Percentiles rank a stretch among this genome's conserved stretches.
Conservation (phyloP, 2,329 filamentous ascomycete species). For the Diaporthe ilicicola region DNA sequence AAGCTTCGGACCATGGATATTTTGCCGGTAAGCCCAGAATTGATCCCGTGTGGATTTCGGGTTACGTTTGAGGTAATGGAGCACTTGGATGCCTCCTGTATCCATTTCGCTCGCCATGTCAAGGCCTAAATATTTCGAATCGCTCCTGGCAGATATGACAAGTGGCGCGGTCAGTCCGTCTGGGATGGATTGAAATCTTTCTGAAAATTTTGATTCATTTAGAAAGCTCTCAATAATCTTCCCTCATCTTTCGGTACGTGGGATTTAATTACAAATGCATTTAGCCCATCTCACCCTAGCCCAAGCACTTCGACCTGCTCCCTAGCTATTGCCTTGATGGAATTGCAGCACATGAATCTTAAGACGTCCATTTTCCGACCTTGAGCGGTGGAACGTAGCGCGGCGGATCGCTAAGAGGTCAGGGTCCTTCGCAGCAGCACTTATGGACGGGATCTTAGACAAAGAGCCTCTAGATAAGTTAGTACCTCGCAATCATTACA, state of each 20-base stretch:
- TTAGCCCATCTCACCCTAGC: not conserved
- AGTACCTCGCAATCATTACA: not conserved
- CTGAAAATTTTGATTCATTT: not conserved
- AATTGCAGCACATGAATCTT: not conserved
- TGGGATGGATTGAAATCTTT: too few species aligned
- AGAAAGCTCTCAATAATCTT: not conserved
- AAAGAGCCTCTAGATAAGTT: too few species aligned
- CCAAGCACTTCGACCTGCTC: not conserved
- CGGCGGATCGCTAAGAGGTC: not conserved
- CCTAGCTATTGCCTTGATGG: not conserved
- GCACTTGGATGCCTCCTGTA: not conserved
- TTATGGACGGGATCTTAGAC: not conserved
- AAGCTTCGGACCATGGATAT: not conserved
- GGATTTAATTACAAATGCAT: not conserved
- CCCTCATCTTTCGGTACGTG: not conserved
- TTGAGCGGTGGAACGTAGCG: not conserved
- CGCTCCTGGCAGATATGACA: not conserved
- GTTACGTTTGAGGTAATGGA: not conserved
- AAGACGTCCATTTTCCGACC: not conserved
- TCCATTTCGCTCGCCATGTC: not conserved
- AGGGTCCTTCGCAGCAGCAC: not conserved
- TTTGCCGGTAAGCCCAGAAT: slow-evolving; percentile 4
- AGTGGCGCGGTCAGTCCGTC: not conserved
- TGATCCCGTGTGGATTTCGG: not conserved
- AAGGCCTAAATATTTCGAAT: not conserved